These are phyloP conservation scores for Trametes villosa DNA, from an alignment of 768 basidiomycete species.

Conservation along the genomic window DNA sequence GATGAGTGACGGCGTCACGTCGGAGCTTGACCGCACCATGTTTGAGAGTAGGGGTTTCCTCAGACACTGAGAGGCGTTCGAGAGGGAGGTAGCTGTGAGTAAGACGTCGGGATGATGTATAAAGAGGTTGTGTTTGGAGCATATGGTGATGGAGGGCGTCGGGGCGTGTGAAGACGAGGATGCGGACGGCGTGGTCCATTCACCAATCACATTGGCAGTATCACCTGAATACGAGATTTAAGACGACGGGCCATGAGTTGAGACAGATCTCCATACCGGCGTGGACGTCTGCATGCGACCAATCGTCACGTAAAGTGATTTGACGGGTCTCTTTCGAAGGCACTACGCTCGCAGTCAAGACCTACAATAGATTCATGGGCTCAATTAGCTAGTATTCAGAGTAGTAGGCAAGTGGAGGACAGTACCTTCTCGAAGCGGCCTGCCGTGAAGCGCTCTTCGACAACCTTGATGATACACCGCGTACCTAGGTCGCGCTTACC, in stretches of 20 bases:
- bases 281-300: conserved; percentile 66
- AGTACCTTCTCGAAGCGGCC: conserved; percentile 49
- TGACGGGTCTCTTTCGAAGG: conserved; percentile 43
- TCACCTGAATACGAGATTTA: conserved; percentile 77
- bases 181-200: conserved; percentile 30
- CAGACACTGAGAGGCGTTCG: conserved; percentile 79
- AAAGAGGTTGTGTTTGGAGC: conserved; percentile 66
- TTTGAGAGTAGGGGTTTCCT: conserved; percentile 84
- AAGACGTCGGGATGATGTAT: conserved; percentile 93
- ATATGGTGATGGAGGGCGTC: conserved; percentile 58
- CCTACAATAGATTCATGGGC: conserved; percentile 38
- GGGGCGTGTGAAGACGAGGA: conserved; percentile 26
- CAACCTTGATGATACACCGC: conserved; percentile 58
- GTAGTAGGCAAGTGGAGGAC: too few species aligned
- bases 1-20: conserved; percentile 67
- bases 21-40: conserved; percentile 60
- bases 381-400: neutral
- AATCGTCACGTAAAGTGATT: conserved; percentile 77
- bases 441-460: conserved; percentile 42
- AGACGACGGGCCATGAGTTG: too few species aligned
- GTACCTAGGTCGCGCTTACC: conserved; percentile 45
- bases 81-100: conserved; percentile 87
- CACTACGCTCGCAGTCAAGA: conserved; percentile 53
- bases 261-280: conserved; percentile 46
- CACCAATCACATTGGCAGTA: conserved; percentile 75